Conservation (phyloP, 164 flowering plant genomes). For the Piper betle region DNA sequence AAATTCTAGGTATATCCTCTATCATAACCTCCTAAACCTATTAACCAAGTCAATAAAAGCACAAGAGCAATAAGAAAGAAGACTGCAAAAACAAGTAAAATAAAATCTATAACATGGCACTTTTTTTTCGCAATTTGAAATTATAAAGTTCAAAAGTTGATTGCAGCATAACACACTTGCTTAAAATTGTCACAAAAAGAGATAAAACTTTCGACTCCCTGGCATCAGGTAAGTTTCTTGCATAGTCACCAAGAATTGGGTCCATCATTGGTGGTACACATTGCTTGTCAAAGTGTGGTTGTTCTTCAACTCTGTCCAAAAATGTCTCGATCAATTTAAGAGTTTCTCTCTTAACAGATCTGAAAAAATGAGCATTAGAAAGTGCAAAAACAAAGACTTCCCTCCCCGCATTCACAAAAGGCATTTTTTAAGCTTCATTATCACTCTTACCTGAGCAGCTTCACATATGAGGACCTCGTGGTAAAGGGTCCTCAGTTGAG, state of each 20-base stretch:
- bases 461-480: slow-evolving; percentile 75
- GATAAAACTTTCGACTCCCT: slow-evolving; percentile 97
- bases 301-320: slow-evolving; percentile 97
- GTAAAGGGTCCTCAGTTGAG: slow-evolving; percentile 86
- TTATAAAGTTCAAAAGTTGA: neutral
- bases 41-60: slow-evolving; percentile 2
- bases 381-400: neutral
- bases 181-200: slow-evolving; percentile 89
- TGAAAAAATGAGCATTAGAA: slow-evolving; percentile 14
- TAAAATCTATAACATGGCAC: too few species aligned
- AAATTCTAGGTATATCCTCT: slow-evolving; percentile 94
- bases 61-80: neutral
- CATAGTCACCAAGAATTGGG: slow-evolving; percentile 91
- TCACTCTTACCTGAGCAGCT: slow-evolving; percentile 59
- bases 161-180: slow-evolving; percentile 56
- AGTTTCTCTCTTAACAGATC: slow-evolving; percentile 95
- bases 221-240: slow-evolving; percentile 96
- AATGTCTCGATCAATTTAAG: slow-evolving; percentile 94
- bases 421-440: neutral
- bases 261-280: slow-evolving; percentile 99
- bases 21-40: slow-evolving; percentile 82
- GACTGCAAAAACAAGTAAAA: neutral
- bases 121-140: too few species aligned
- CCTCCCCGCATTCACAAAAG: neutral
- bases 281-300: slow-evolving; percentile 88